Percentiles rank a stretch among this genome's conserved stretches.
phyloP scores from a whole-genome alignment of 1,139 yeast genomes.

The Kodamaea sp. region DNA sequence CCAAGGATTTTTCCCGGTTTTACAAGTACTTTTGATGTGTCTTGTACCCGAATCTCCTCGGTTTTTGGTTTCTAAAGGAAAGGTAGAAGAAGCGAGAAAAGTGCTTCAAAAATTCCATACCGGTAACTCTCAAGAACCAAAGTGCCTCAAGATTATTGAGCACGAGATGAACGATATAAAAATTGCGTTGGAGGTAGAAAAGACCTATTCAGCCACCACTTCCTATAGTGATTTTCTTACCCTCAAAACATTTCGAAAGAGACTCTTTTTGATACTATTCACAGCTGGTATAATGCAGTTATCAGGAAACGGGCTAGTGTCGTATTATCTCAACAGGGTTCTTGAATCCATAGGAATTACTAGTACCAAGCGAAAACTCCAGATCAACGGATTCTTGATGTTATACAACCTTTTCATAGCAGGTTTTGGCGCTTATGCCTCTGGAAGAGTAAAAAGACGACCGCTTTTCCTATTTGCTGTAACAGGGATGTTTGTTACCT shows the following conservation, averaged over 20 bases:
- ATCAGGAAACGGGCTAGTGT: slow-evolving; percentile 52
- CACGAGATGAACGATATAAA: slow-evolving; percentile 49
- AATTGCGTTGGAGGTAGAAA: slow-evolving; percentile 38
- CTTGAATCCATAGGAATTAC: slow-evolving; percentile 52
- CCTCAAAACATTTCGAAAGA: slow-evolving; percentile 41
- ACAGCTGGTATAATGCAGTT: slow-evolving; percentile 44
- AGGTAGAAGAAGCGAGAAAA: slow-evolving; percentile 32
- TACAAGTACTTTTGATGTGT: slow-evolving; percentile 28
- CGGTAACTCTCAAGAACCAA: slow-evolving; percentile 32
- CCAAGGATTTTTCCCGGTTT: slow-evolving; percentile 40
- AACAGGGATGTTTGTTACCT: slow-evolving; percentile 37
- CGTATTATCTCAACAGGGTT: slow-evolving; percentile 50
- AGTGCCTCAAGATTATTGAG: slow-evolving; percentile 37
- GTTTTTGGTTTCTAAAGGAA: slow-evolving; percentile 40
- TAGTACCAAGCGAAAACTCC: slow-evolving; percentile 40
- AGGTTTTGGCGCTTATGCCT: slow-evolving; percentile 28
- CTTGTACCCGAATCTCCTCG: slow-evolving; percentile 52
- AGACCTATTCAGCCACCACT: slow-evolving; percentile 21
- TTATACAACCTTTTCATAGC: slow-evolving; percentile 42
- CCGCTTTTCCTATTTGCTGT: slow-evolving; percentile 43
- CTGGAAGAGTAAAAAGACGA: slow-evolving; percentile 43
- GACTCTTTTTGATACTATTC: slow-evolving; percentile 40
- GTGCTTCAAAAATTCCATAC: slow-evolving; percentile 42
- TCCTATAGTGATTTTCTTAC: slow-evolving; percentile 38
- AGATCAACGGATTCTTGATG: slow-evolving; percentile 49